Base-by-base conservation (phyloP, 371 early-diverging fungal genomes). In the Chytridiales sp. region DNA sequence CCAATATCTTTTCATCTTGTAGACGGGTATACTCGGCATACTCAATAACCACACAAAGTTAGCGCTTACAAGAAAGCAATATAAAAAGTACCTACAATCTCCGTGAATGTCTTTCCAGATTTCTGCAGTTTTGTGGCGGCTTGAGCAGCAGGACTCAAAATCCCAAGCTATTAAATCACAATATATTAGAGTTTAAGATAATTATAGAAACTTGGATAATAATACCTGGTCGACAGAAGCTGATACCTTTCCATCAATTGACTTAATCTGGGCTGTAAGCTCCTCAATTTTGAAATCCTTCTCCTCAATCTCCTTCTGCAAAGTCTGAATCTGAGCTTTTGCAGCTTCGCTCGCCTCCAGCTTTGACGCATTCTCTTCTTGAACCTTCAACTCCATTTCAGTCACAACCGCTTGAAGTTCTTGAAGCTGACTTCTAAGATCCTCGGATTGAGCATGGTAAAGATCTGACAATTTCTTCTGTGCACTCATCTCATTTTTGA, bases 401-500 rank as follows among this genome's bases (percentile, higher is more conserved):
- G 19, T 36, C 19, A 66, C 32, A 13, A 62, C 17, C 13, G 15
- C 19, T 43, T 64, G 51, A 21, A 62, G 24, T 34, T 65, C 66
- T 6, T 54, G 42, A 29, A 47, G 21, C 39, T 74, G 72, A 21
- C n/a, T 19, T 40, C 69, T 59, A 30, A 72, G 70, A 24, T 70
- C 69, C 34, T 70, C 68, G 40, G 40, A 9, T 35, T 78, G 68
- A 26, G 65, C 36, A 40, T 76, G 55, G 47, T 61, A 84, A 27
- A 84, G 75, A 8, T 68, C 80, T 24, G 78, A 72, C 27, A 87
- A 67, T 44, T 80, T 78, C 50, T 76, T 76, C 65, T 87, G 88
- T 5, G 85, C 72, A 8, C 63, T 76, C 80, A 88, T 87, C 47
- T 88, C 90, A 47, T 69, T 76, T 42, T 77, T 73, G 73, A 88